A percentile compares a stretch with the other conserved stretches of the same genome.
phyloP scores from a whole-genome alignment of 441 rosid genomes.

The Adansonia grandidieri region DNA sequence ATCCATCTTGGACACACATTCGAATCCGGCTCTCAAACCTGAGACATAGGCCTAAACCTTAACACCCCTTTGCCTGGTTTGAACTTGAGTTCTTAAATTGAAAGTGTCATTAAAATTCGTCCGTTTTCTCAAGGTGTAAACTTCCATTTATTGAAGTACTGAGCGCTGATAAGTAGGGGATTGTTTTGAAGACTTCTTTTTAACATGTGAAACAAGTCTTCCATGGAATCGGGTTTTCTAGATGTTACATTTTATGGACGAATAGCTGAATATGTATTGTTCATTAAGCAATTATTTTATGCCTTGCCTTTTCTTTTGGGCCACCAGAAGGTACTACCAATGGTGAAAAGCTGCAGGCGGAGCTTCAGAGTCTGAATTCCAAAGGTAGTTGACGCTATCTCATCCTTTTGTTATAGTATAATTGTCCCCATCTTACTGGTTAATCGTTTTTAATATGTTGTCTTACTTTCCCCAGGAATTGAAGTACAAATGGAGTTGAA shows the following conservation, averaged over 20 bases:
- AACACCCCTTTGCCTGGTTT: neutral
- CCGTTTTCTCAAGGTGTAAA: neutral
- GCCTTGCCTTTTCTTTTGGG: slow-evolving; percentile 17
- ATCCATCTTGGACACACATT: no score
- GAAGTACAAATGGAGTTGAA: slow-evolving; percentile 83
- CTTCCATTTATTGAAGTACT: neutral
- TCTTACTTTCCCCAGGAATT: slow-evolving; percentile 47
- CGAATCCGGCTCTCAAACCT: no score
- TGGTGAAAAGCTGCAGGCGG: slow-evolving; percentile 68
- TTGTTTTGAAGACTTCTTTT: neutral
- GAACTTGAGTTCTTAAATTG: slow-evolving; percentile 1
- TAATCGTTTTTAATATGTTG: neutral
- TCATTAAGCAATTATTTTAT: neutral
- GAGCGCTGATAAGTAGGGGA: neutral
- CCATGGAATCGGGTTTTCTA: neutral
- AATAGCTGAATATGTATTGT: neutral
- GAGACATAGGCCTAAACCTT: neutral
- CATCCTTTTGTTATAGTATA: neutral
- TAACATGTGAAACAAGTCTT: neutral
- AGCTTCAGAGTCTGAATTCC: slow-evolving; percentile 71
- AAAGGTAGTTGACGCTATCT: slow-evolving; percentile 52
- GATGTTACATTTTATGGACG: neutral
- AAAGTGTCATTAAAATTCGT: neutral
- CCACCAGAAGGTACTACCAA: slow-evolving; percentile 47
- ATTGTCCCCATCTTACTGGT: neutral